phyloP scores from a whole-genome alignment of 805 yeast genomes.

The Hanseniaspora nectarophila region DNA sequence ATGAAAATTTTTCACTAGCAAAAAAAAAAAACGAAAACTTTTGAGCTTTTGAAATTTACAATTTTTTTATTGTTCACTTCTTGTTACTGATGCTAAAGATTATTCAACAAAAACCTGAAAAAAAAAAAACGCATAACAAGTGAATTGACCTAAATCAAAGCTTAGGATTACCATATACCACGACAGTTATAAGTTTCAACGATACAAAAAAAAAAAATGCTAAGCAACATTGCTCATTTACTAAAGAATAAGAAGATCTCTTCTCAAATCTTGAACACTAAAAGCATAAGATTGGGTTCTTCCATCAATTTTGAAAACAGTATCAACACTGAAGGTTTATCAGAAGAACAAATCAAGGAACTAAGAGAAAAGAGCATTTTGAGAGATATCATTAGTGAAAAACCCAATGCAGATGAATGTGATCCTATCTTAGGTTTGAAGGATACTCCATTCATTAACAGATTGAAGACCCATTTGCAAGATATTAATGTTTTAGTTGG shows the following conservation, averaged over 20 bases:
- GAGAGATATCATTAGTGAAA: slow-evolving; percentile 9
- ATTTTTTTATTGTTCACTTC: too few relatives aligned
- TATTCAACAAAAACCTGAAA: too few relatives aligned
- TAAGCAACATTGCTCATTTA: neutral
- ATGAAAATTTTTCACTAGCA: too few relatives aligned
- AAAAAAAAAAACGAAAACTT: too few relatives aligned
- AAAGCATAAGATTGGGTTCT: neutral
- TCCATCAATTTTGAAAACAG: neutral
- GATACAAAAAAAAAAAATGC: neutral
- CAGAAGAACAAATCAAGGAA: neutral
- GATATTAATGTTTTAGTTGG: slow-evolving; percentile 55
- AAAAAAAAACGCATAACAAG: too few relatives aligned
- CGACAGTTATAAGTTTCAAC: too few relatives aligned
- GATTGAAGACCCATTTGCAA: slow-evolving; percentile 52
- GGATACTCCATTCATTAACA: slow-evolving; percentile 51
- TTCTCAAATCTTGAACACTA: neutral
- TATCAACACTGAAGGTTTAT: neutral
- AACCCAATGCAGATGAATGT: slow-evolving; percentile 27
- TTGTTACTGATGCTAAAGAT: too few relatives aligned
- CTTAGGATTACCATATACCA: too few relatives aligned
- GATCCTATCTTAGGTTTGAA: slow-evolving; percentile 80
- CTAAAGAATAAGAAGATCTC: neutral
- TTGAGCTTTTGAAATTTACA: too few relatives aligned
- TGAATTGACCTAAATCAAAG: too few relatives aligned
- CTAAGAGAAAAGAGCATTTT: slow-evolving; percentile 8